phyloP scores from a whole-genome alignment of 352 stramenopile genomes.

The Globisporangium megalacanthum region DNA sequence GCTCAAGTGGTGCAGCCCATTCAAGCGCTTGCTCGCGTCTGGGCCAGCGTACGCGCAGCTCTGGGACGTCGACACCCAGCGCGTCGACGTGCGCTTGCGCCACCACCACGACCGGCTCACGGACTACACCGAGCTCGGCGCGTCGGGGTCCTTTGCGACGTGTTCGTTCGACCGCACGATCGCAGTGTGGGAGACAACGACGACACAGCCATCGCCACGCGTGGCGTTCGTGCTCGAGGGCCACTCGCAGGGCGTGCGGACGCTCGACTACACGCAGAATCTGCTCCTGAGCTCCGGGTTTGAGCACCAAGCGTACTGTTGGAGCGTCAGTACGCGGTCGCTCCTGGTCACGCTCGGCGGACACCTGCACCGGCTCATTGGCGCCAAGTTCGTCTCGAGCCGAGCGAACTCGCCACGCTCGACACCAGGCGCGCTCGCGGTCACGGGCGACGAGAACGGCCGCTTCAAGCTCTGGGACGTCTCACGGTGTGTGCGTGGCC shows the following conservation, averaged over 20 bases:
- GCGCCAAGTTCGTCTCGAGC: conserved; percentile 53
- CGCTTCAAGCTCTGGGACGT: conserved; percentile 83
- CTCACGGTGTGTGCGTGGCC: conserved; percentile 29
- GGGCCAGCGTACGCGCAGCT: conserved; percentile 43
- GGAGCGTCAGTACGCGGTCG: conserved; percentile 43
- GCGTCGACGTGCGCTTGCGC: conserved; percentile 19
- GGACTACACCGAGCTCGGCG: conserved; percentile 46
- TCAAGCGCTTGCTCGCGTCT: conserved; percentile 45
- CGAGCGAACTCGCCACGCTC: too few species aligned
- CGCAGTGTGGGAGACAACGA: conserved; percentile 56
- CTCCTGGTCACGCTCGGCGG: conserved; percentile 54
- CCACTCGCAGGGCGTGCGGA: conserved; percentile 57
- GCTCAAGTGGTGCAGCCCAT: conserved; percentile 49
- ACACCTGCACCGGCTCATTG: conserved; percentile 65
- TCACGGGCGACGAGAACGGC: conserved; percentile 66
- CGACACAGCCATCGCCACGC: too few species aligned
- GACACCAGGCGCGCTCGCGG: conserved; percentile 16
- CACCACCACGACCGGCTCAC: conserved; percentile 48
- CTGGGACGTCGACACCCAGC: conserved; percentile 59
- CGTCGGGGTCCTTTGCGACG: conserved; percentile 57
- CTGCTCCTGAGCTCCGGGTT: conserved; percentile 73
- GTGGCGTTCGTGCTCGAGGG: conserved; percentile 56
- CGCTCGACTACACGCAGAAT: conserved; percentile 50
- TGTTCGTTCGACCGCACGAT: conserved; percentile 78
- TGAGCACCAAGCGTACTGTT: conserved; percentile 79